phyloP scores from a whole-genome alignment of 768 basidiomycete species.

The Vararia minispora region DNA sequence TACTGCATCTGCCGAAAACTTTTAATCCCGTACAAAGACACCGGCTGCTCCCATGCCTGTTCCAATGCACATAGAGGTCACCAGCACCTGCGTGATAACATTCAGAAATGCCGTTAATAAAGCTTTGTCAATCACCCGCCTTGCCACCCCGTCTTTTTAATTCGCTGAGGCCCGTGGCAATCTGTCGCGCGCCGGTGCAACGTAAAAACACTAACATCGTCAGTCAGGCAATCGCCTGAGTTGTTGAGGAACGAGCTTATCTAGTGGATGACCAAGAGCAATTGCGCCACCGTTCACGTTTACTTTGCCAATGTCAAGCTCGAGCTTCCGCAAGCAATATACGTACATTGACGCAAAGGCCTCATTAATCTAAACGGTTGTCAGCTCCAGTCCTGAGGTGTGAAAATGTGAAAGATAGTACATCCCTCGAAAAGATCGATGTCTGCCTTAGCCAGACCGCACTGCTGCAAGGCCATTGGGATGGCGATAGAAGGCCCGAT shows the following conservation, averaged over 20 bases:
- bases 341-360: slow-evolving; percentile 77
- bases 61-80: slow-evolving; percentile 80
- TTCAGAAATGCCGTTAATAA: slow-evolving; percentile 5
- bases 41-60: slow-evolving; percentile 83
- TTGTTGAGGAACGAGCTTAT: slow-evolving; percentile 30
- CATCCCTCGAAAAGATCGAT: slow-evolving; percentile 69
- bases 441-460: slow-evolving; percentile 52
- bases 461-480: slow-evolving; percentile 54
- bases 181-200: slow-evolving; percentile 69
- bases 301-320: slow-evolving; percentile 47
- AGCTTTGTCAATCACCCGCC: slow-evolving; percentile 26
- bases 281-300: slow-evolving; percentile 88
- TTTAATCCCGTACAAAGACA: slow-evolving; percentile 47
- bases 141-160: slow-evolving; percentile 56
- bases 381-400: not conserved
- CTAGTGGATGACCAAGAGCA: slow-evolving; percentile 71
- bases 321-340: slow-evolving; percentile 55
- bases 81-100: slow-evolving; percentile 40
- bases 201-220: slow-evolving; percentile 29
- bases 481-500: slow-evolving; percentile 79
- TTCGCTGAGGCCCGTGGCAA: slow-evolving; percentile 71
- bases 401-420: not conserved
- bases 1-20: not conserved
- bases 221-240: slow-evolving; percentile 11
- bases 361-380: slow-evolving; percentile 62